Base-by-base conservation (phyloP, 2,329 filamentous ascomycete genomes). In the Trichoderma citrinoviride region DNA sequence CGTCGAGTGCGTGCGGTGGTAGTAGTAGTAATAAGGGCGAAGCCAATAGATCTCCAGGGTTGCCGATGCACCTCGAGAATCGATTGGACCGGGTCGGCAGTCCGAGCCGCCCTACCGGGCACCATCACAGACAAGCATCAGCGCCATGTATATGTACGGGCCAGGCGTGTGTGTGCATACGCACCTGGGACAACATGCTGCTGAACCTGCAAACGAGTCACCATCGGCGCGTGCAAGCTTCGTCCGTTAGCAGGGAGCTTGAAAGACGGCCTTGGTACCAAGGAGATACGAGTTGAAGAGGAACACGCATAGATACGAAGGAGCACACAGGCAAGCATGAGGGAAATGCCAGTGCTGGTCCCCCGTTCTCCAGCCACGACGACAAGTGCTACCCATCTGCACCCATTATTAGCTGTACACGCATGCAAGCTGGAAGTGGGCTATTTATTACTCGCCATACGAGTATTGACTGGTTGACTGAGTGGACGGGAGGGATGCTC, bases 71-170 rank as follows among this genome's bases (percentile, higher is more conserved):
- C 21, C 46, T 61, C 33, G 58, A 62, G 14, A 62, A 33, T 62
- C 58, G 47, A 62, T 62, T 62, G 58, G 58, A 53, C 58, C 58
- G 58, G 58, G 49, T 53, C 58, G 17, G 25, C 49, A 52, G 49
- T 54, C 58, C 58, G 58, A 58, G 58, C 58, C 58, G 58, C 58
- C 58, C 41, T 62, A 46, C 58, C 58, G 58, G 49, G 55, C 62
- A 50, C 29, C 62, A 46, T 52, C 47, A 65, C 54, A 41, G 55
- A 65, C 54, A 57, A 58, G 37, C 58, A 57, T 44, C n/a, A 37
- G 19, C 40, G 7, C 25, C 54, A 19, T 14, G 19, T 19, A 46
- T 25, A 43, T 29, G 54, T 29, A 17, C 25, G n/a, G n/a, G 25
- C 50, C 19, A 53, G 27, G 29, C 37, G 2, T 29, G n/a, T 2